A percentile compares a stretch with the other conserved stretches of the same genome.
Conservation (phyloP, 345 rosid species). For the Clausena lansium region DNA sequence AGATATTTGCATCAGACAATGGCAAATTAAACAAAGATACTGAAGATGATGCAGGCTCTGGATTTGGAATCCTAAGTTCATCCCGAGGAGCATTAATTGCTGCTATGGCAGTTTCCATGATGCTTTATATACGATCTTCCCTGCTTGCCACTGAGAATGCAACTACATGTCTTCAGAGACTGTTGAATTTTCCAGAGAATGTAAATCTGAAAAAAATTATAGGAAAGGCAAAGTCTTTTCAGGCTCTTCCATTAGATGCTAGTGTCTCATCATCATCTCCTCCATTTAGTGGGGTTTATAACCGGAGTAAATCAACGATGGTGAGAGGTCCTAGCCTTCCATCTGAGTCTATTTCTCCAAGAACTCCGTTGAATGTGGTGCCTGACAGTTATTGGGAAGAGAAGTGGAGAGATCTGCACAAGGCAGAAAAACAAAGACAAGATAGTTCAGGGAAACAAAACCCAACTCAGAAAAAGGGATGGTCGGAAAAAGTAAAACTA, state of each 20-base stretch:
- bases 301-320: slow-evolving; percentile 36
- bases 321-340: slow-evolving; percentile 50
- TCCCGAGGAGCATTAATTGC: slow-evolving; percentile 74
- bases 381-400: slow-evolving; percentile 97
- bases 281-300: slow-evolving; percentile 29
- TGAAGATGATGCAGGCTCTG: slow-evolving; percentile 32
- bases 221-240: slow-evolving; percentile 74
- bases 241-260: slow-evolving; percentile 54
- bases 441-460: slow-evolving; percentile 37
- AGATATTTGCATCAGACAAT: slow-evolving; percentile 75
- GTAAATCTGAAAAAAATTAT: slow-evolving; percentile 59
- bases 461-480: slow-evolving; percentile 49
- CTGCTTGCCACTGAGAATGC: slow-evolving; percentile 90
- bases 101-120: slow-evolving; percentile 83
- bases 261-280: slow-evolving; percentile 31
- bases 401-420: slow-evolving; percentile 77
- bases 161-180: slow-evolving; percentile 85
- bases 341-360: slow-evolving; percentile 56
- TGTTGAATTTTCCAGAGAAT: slow-evolving; percentile 77
- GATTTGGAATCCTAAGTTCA: slow-evolving; percentile 57
- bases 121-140: slow-evolving; percentile 78
- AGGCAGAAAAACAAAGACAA: slow-evolving; percentile 55
- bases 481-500: slow-evolving; percentile 70
- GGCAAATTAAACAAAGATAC: slow-evolving; percentile 25
- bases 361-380: slow-evolving; percentile 52